Evolutionary conservation across 768 basidiomycete genomes (phyloP).

Genomic region (Kwoniella sp.): DNA sequence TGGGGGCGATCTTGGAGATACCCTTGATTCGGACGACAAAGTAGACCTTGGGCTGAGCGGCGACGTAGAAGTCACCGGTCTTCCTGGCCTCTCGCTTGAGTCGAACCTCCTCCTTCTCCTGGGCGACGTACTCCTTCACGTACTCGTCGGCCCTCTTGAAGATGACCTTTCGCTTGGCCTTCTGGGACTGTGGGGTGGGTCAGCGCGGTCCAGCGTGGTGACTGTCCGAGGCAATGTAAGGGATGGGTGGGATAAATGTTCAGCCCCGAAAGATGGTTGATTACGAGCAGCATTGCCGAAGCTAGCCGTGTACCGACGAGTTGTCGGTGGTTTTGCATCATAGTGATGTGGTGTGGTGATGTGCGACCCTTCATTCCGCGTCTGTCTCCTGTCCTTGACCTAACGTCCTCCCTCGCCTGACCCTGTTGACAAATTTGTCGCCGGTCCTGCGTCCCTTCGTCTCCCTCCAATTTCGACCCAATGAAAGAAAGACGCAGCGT

Average conservation of each 20-base stretch:
- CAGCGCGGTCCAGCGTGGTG: neutral
- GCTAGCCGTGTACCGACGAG: conserved; percentile 64
- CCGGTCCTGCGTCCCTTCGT: neutral
- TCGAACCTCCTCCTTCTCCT: conserved; percentile 94
- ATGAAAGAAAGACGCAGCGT: neutral
- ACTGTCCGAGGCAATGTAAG: neutral
- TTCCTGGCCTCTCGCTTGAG: conserved; percentile 87
- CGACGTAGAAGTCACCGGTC: conserved; percentile 94
- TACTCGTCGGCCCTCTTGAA: conserved; percentile 99
- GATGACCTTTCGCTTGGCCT: conserved; percentile 90
- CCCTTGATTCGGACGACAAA: conserved; percentile 97
- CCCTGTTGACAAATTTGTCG: too few species aligned
- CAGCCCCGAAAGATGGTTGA: conserved; percentile 97
- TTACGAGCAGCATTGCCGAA: conserved; percentile 67
- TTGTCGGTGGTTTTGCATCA: conserved; percentile 80
- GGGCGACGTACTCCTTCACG: conserved; percentile 88
- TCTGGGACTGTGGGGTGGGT: conserved; percentile 61
- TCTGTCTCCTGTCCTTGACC: neutral
- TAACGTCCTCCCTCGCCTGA: too few species aligned
- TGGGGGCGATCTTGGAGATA: conserved; percentile 99
- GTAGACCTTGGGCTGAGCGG: conserved; percentile 93
- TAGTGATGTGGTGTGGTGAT: conserved; percentile 28
- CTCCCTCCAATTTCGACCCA: neutral
- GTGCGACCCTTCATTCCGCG: neutral
- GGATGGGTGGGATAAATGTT: conserved; percentile 33